These are phyloP conservation scores for Chloris gayana DNA, from an alignment of 176 grass and related monocot genomes.

Conservation along the genomic window DNA sequence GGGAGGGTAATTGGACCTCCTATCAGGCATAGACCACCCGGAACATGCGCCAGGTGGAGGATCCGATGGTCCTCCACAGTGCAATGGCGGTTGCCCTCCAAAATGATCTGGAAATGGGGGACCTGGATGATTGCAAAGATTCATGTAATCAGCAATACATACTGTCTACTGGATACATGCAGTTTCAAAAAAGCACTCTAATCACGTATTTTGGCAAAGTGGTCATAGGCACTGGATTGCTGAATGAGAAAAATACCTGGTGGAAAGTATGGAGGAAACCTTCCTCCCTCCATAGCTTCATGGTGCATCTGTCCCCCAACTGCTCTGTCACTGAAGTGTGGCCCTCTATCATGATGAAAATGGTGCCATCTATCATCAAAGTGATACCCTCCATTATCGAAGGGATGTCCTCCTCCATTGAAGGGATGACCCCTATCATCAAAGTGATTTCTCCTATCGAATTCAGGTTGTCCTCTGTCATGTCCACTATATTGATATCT, in stretches of 20 bases:
- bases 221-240: neutral
- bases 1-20: slow-evolving; percentile 59
- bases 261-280: slow-evolving; percentile 52
- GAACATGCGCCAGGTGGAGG: slow-evolving; percentile 60
- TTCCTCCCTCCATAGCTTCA: slow-evolving; percentile 54
- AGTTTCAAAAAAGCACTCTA: slow-evolving; percentile 18
- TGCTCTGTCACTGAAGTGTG: slow-evolving; percentile 30
- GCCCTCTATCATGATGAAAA: slow-evolving; percentile 57
- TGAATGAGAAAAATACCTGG: slow-evolving; percentile 46
- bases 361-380: slow-evolving; percentile 44
- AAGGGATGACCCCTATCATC: slow-evolving; percentile 49
- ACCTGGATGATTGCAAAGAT: slow-evolving; percentile 44
- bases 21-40: slow-evolving; percentile 69
- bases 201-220: neutral
- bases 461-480: slow-evolving; percentile 58
- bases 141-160: slow-evolving; percentile 11
- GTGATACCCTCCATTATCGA: slow-evolving; percentile 39
- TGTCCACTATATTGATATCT: slow-evolving; percentile 54
- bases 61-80: slow-evolving; percentile 60
- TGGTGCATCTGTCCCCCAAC: slow-evolving; percentile 57
- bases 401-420: slow-evolving; percentile 43
- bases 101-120: slow-evolving; percentile 53
- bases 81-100: slow-evolving; percentile 49
- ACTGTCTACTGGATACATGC: neutral
- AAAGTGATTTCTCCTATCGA: slow-evolving; percentile 47